Conservation (phyloP, 371 early-diverging fungal species). For the Mucor circinelloides region DNA sequence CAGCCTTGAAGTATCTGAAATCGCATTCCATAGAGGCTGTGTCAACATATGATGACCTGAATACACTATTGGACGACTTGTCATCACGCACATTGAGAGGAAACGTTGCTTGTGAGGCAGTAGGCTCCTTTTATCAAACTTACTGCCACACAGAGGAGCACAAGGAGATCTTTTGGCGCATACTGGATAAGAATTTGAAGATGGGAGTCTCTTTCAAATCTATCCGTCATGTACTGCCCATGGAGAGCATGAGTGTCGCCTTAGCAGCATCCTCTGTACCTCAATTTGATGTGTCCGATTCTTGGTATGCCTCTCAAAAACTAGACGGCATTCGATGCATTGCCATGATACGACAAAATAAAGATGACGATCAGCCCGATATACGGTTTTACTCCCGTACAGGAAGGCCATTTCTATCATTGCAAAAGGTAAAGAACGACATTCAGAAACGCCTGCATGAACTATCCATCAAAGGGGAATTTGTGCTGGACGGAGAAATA, state of each 20-base stretch:
- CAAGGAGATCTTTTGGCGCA: conserved; percentile 47
- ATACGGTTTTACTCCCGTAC: conserved; percentile 54
- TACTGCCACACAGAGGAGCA: conserved; percentile 28
- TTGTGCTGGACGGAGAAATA: conserved; percentile 63
- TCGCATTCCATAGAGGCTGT: conserved; percentile 2
- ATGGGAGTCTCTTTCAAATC: conserved; percentile 49
- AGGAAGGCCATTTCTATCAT: conserved; percentile 43
- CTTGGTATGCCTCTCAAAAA: conserved; percentile 61
- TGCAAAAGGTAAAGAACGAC: conserved; percentile 37
- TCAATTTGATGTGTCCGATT: background rate
- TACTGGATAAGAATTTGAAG: conserved; percentile 59
- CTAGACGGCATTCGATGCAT: conserved; percentile 64
- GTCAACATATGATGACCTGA: conserved; percentile 2
- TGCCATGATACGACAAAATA: conserved; percentile 30
- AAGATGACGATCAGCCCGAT: background rate
- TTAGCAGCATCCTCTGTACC: conserved; percentile 30
- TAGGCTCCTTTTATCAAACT: conserved; percentile 36
- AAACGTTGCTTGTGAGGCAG: conserved; percentile 41
- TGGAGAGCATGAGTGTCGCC: conserved; percentile 34
- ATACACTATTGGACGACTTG: conserved; percentile 40
- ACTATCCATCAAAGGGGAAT: background rate
- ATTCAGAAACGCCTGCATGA: conserved; percentile 25
- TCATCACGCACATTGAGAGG: conserved; percentile 52
- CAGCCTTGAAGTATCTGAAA: conserved; percentile 20
- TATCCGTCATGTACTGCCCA: conserved; percentile 35